Percentiles rank a stretch among this genome's conserved stretches.
These are phyloP conservation scores for Piper betle DNA, from an alignment of 164 flowering plant species.

Conservation along the genomic window DNA sequence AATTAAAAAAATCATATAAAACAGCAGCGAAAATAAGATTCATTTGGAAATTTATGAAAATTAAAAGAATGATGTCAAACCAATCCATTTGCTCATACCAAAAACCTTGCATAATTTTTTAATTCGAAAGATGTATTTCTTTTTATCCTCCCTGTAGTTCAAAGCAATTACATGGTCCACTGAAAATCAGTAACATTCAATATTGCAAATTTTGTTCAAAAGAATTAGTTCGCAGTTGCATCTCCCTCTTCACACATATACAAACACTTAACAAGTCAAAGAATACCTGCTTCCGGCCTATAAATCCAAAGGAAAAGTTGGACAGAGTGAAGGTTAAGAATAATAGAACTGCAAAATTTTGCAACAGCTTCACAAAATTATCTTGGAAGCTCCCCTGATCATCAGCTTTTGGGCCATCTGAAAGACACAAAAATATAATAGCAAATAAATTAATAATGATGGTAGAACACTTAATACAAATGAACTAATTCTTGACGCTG, in stretches of 20 bases:
- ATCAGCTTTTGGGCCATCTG: constrained; percentile 49
- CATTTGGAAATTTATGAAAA: too few relatives aligned
- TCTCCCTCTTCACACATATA: not conserved
- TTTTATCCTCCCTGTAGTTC: too few relatives aligned
- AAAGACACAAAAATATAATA: not conserved
- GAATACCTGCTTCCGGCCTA: constrained; percentile 49
- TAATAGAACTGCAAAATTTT: constrained; percentile 33
- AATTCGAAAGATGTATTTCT: too few relatives aligned
- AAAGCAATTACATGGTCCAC: not conserved
- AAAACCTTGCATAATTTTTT: too few relatives aligned
- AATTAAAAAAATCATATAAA: too few relatives aligned
- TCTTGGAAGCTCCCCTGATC: constrained; percentile 50
- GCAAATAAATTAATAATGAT: too few relatives aligned
- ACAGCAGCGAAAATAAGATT: too few relatives aligned
- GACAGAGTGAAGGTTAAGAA: constrained; percentile 42
- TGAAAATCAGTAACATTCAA: not conserved
- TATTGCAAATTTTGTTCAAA: not conserved
- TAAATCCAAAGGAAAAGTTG: constrained; percentile 36
- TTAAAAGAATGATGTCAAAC: too few relatives aligned
- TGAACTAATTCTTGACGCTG: too few relatives aligned
- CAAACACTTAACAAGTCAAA: not conserved
- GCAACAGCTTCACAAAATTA: constrained; percentile 34
- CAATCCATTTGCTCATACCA: too few relatives aligned
- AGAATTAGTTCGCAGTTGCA: not conserved
- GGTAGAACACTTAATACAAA: too few relatives aligned